Percentiles rank a stretch among this genome's conserved stretches.
These are phyloP conservation scores for Fusarium fujikuroi DNA, from an alignment of 2,329 filamentous ascomycete genomes.

Conservation along the genomic window DNA sequence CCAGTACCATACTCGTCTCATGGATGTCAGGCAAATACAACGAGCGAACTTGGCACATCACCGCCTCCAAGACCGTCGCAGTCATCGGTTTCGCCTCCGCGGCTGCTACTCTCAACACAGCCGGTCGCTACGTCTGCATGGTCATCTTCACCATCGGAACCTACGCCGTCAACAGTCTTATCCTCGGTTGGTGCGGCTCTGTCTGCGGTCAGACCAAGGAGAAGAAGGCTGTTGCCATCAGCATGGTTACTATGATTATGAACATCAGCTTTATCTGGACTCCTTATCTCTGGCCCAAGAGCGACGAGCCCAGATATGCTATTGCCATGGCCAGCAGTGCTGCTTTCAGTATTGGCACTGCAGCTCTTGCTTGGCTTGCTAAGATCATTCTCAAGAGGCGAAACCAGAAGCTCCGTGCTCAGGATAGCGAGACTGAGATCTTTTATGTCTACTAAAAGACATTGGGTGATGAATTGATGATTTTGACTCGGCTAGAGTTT, in stretches of 20 bases:
- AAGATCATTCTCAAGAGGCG: constrained; percentile 49
- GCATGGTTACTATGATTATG: constrained; percentile 46
- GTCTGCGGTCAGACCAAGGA: constrained; percentile 60
- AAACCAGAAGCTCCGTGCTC: constrained; percentile 50
- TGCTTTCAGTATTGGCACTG: constrained; percentile 50
- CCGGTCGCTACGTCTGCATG: constrained; percentile 46
- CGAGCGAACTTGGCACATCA: constrained; percentile 61
- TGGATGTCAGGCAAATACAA: constrained; percentile 58
- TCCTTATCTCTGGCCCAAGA: constrained; percentile 41
- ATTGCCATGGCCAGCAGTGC: constrained; percentile 40
- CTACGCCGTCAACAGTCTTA: constrained; percentile 57
- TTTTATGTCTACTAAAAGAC: constrained; percentile 47
- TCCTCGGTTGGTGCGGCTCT: constrained; percentile 56
- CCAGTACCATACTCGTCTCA: constrained; percentile 37
- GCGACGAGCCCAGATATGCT: constrained; percentile 38
- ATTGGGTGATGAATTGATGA: not conserved
- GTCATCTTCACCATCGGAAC: constrained; percentile 54
- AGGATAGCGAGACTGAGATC: constrained; percentile 40
- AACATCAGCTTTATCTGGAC: constrained; percentile 45
- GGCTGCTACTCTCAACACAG: constrained; percentile 41
- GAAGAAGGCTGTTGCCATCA: constrained; percentile 59
- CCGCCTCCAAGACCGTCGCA: constrained; percentile 54
- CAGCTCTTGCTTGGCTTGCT: constrained; percentile 53
- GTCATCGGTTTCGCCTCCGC: constrained; percentile 44
- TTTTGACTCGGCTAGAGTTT: not conserved